Conservation (phyloP, 805 yeast species). For the Nakazawaea siamensis region DNA sequence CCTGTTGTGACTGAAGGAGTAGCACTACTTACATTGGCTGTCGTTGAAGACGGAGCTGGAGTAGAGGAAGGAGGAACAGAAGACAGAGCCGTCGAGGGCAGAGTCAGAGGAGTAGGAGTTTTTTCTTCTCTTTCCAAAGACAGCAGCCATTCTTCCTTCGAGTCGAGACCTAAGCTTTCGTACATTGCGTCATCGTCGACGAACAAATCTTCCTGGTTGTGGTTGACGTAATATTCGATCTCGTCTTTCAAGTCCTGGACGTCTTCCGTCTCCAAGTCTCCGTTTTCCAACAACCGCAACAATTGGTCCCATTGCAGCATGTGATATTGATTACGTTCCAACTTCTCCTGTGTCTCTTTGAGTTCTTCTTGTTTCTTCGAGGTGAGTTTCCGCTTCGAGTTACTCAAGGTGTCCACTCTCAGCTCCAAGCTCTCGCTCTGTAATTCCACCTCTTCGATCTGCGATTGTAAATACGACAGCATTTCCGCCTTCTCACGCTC, state of each 20-base stretch:
- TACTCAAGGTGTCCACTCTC: constrained; percentile 45
- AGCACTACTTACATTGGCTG: neutral
- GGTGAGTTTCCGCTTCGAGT: constrained; percentile 24
- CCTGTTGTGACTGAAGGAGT: neutral
- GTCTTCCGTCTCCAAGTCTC: constrained; percentile 65
- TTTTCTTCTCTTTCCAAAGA: neutral
- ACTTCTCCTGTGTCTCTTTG: constrained; percentile 49
- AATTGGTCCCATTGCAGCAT: constrained; percentile 70
- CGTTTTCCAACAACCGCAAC: constrained; percentile 69
- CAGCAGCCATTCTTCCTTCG: constrained; percentile 24
- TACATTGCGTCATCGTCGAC: constrained; percentile 91
- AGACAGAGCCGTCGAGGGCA: neutral
- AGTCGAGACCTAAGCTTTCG: constrained; percentile 70
- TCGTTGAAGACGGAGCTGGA: neutral
- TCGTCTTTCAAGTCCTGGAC: constrained; percentile 80
- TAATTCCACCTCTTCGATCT: constrained; percentile 70
- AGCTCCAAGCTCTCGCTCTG: constrained; percentile 77
- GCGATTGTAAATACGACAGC: constrained; percentile 55
- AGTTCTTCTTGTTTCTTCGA: constrained; percentile 46
- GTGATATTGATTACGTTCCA: constrained; percentile 77
- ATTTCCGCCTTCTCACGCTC: constrained; percentile 74
- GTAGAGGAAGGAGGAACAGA: neutral
- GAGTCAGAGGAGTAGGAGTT: neutral
- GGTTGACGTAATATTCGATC: constrained; percentile 86
- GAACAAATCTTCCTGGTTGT: constrained; percentile 88